Conservation (phyloP, 1,284 basidiomycete species). For the Coniophora puteana region DNA sequence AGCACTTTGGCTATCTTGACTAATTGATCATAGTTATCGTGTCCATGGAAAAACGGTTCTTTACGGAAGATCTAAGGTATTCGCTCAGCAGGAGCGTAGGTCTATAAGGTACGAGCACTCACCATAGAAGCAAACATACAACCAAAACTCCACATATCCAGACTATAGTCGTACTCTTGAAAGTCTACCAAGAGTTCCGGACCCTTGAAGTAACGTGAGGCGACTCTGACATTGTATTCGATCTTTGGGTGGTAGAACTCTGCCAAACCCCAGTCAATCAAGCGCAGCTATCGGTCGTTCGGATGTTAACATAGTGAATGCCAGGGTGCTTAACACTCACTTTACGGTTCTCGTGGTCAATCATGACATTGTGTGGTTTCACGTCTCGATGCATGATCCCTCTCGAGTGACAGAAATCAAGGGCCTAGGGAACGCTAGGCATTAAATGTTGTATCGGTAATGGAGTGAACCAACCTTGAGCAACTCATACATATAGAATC, state of each 20-base stretch:
- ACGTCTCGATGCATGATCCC: conserved; percentile 99
- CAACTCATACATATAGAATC: conserved; percentile 96
- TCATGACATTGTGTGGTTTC: conserved; percentile 99
- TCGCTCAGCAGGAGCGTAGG: conserved; percentile 5
- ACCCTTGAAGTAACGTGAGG: conserved; percentile 97
- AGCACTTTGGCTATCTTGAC: conserved; percentile 98
- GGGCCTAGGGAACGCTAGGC: conserved; percentile 51
- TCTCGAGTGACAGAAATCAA: conserved; percentile 97
- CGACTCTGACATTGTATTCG: conserved; percentile 97
- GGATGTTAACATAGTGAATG: background rate
- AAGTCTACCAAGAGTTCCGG: conserved; percentile 97
- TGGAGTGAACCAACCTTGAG: conserved; percentile 65
- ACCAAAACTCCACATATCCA: conserved; percentile 98
- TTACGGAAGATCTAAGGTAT: conserved; percentile 89
- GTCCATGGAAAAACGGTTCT: conserved; percentile 99
- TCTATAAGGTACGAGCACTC: conserved; percentile 17
- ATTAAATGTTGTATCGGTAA: conserved; percentile 5
- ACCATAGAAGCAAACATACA: conserved; percentile 99
- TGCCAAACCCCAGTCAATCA: conserved; percentile 99
- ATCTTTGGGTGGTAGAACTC: conserved; percentile 99
- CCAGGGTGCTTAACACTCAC: conserved; percentile 39
- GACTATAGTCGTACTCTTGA: conserved; percentile 95
- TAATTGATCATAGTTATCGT: conserved; percentile 98
- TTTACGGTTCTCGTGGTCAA: conserved; percentile 96
- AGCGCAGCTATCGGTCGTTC: conserved; percentile 59